Percentiles rank a stretch among this genome's conserved stretches.
Conservation (phyloP, 768 basidiomycete species). For the Pseudohyphozyma bogoriensis region DNA sequence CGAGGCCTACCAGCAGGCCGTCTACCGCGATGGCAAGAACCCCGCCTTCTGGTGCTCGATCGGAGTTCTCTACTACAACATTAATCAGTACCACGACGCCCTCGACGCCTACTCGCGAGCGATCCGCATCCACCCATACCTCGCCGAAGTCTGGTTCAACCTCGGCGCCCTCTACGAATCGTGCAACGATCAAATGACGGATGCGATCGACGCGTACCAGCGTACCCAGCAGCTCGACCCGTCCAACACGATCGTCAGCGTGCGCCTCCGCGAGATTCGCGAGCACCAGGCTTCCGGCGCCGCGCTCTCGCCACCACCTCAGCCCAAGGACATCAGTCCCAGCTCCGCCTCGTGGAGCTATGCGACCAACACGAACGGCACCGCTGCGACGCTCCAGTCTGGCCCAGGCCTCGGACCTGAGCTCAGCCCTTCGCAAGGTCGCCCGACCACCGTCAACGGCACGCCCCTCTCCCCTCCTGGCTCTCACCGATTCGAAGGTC, state of each 20-base stretch:
- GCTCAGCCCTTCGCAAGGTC: conserved; percentile 6
- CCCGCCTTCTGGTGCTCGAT: conserved; percentile 99
- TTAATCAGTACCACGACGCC: conserved; percentile 98
- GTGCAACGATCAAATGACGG: conserved; percentile 97
- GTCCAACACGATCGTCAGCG: conserved; percentile 65
- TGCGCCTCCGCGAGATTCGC: conserved; percentile 35
- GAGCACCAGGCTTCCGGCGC: conserved; percentile 26
- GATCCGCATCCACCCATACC: conserved; percentile 97
- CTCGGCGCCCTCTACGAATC: conserved; percentile 92
- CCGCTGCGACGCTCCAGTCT: conserved; percentile 12
- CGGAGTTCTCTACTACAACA: conserved; percentile 97
- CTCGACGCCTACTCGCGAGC: conserved; percentile 98
- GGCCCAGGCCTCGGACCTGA: conserved; percentile 18
- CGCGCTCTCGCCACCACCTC: conserved; percentile 20
- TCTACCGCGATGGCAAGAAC: conserved; percentile 96
- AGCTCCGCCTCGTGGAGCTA: conserved; percentile 25
- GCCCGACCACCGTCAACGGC: conserved; percentile 3
- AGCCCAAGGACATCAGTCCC: conserved; percentile 31
- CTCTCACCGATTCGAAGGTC: conserved; percentile 15
- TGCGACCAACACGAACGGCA: conserved; percentile 23
- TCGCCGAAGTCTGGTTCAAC: conserved; percentile 91
- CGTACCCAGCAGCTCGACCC: conserved; percentile 91
- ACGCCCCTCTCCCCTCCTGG: conserved; percentile 5
- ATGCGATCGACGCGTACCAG: conserved; percentile 96
- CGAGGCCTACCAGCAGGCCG: conserved; percentile 97